phyloP scores from a whole-genome alignment of 2,329 filamentous ascomycete species.

The Penicillium sp. region DNA sequence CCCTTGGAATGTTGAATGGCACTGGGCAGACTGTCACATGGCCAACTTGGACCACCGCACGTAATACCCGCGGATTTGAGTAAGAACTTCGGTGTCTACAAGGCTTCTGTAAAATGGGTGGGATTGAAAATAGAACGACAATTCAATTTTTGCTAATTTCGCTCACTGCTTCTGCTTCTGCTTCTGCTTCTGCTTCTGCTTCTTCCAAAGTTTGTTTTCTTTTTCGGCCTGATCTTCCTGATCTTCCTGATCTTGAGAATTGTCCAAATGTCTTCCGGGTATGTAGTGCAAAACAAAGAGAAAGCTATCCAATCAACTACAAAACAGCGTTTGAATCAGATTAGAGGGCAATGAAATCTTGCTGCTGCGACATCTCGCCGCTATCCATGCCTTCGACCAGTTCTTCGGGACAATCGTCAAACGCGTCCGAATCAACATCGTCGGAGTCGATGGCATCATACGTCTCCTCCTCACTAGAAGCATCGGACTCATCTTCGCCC shows the following conservation, averaged over 20 bases:
- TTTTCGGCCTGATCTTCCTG: not conserved
- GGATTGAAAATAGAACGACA: no score
- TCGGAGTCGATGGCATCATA: constrained; percentile 67
- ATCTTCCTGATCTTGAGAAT: not conserved
- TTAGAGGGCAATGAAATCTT: constrained; percentile 55
- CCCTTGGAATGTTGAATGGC: not conserved
- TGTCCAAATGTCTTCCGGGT: constrained; percentile 11
- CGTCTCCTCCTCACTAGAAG: constrained; percentile 76
- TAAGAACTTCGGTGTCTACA: not conserved
- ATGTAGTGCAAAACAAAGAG: constrained; percentile 5
- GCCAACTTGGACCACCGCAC: not conserved
- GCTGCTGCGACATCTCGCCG: constrained; percentile 54
- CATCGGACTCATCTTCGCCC: constrained; percentile 63
- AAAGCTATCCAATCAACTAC: constrained; percentile 11
- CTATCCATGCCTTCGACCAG: constrained; percentile 40
- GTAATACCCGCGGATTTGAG: not conserved
- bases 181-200: not conserved
- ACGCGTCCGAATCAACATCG: constrained; percentile 67
- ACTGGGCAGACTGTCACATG: constrained; percentile 1
- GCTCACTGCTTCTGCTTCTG: not conserved
- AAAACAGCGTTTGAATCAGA: not conserved
- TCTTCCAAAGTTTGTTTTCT: not conserved
- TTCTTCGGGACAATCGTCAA: constrained; percentile 45
- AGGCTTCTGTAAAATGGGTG: no score
- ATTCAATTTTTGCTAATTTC: not conserved